A percentile compares a stretch with the other conserved stretches of the same genome.
Conservation (phyloP, 202 grass and related monocot genomes). For the Zizania palustris region DNA sequence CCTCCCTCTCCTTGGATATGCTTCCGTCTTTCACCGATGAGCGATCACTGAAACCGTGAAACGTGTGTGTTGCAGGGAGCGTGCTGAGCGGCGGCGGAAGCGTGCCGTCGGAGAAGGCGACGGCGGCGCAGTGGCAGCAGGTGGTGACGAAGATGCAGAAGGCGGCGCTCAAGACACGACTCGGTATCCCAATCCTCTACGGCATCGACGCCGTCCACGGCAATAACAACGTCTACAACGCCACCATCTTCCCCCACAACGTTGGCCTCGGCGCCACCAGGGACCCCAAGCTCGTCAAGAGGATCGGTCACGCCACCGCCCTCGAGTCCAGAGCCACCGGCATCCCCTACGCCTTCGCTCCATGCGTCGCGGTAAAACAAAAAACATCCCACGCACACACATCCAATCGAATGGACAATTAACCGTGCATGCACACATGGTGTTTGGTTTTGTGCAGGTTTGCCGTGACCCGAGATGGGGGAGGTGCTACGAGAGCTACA, state of each 20-base stretch:
- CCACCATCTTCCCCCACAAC: slow-evolving; percentile 95
- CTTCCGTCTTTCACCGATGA: no score
- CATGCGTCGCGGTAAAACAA: slow-evolving; percentile 57
- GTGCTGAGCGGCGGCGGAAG: slow-evolving; percentile 87
- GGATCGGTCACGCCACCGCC: slow-evolving; percentile 70
- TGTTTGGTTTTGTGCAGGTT: slow-evolving; percentile 39
- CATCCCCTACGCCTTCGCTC: slow-evolving; percentile 85
- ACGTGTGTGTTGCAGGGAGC: slow-evolving; percentile 48
- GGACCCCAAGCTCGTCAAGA: slow-evolving; percentile 65
- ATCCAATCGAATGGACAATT: no score
- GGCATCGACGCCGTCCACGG: slow-evolving; percentile 91
- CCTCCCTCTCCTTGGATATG: no score
- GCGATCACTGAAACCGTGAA: no score
- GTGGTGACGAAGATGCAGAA: slow-evolving; percentile 71
- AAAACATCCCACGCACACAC: no score
- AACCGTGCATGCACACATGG: no score
- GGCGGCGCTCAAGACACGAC: slow-evolving; percentile 71
- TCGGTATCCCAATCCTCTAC: slow-evolving; percentile 95
- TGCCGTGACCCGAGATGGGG: slow-evolving; percentile 93
- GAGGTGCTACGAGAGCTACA: slow-evolving; percentile 91
- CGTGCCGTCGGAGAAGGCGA: slow-evolving; percentile 53
- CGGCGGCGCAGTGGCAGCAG: slow-evolving; percentile 61
- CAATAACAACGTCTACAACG: slow-evolving; percentile 78
- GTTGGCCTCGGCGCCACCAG: slow-evolving; percentile 82
- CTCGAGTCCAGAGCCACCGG: slow-evolving; percentile 78